These are phyloP conservation scores for Prunus kanzakura DNA, from an alignment of 306 rosid species.

Conservation along the genomic window DNA sequence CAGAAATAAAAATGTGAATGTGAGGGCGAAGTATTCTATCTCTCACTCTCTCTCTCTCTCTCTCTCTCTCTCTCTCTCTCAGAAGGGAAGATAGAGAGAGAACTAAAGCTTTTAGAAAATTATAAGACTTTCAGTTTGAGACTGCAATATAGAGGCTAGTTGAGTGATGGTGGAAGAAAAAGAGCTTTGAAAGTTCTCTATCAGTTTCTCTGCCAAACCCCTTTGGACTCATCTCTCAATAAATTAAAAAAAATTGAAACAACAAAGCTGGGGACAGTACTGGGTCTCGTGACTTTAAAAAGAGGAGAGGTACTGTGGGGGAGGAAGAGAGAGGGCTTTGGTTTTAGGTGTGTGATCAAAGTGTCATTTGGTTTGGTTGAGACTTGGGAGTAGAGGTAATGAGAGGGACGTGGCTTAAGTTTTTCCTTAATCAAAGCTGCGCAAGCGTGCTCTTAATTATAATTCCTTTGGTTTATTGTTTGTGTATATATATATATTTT, in stretches of 20 bases:
- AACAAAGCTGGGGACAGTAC: conserved; percentile 50
- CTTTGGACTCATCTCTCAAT: conserved; percentile 37
- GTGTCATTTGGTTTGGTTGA: conserved; percentile 50
- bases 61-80: conserved; percentile 39
- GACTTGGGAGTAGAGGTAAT: conserved; percentile 2
- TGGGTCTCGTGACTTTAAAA: conserved; percentile 89
- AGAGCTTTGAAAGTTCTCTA: conserved; percentile 99
- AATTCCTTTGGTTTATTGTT: not conserved
- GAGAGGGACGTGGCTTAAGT: conserved; percentile 23
- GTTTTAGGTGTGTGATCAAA: conserved; percentile 28
- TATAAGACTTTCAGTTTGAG: conserved; percentile 74
- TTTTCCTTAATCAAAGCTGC: not conserved
- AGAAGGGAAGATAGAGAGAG: conserved; percentile 23
- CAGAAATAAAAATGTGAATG: conserved; percentile 32
- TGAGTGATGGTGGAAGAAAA: conserved; percentile 90
- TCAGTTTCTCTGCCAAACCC: conserved; percentile 93
- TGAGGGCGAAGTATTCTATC: conserved; percentile 14
- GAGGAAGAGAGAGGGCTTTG: not conserved
- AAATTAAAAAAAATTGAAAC: conserved; percentile 40
- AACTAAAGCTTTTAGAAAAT: conserved; percentile 37
- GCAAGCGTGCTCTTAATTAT: not conserved
- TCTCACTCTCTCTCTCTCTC: conserved; percentile 28
- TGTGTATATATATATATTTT: too few relatives aligned
- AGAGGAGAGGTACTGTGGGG: conserved; percentile 14
- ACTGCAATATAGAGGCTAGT: conserved; percentile 81